Evolutionary conservation across 2,329 filamentous ascomycete genomes (phyloP).

Genomic region (Calonectria ilicicola): DNA sequence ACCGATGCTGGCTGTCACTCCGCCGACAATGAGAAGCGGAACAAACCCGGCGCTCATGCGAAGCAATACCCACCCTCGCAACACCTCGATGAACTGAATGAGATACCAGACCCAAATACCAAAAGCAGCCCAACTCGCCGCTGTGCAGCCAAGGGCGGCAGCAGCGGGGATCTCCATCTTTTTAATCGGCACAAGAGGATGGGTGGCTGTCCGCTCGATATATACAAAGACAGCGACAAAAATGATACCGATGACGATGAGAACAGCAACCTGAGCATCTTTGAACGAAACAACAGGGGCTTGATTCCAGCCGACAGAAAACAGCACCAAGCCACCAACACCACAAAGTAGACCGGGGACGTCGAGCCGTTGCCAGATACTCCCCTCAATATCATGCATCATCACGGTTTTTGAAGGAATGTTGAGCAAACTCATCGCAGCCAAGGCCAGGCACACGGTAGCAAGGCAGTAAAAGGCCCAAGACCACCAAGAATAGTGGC

Average conservation of each 20-base stretch:
- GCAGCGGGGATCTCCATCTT: slow-evolving; percentile 32
- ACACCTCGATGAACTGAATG: slow-evolving; percentile 36
- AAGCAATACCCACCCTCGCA: slow-evolving; percentile 38
- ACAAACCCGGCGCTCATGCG: slow-evolving; percentile 36
- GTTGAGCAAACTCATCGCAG: slow-evolving; percentile 35
- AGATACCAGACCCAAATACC: slow-evolving; percentile 43
- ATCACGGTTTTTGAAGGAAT: slow-evolving; percentile 33
- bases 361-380: slow-evolving; percentile 40
- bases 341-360: slow-evolving; percentile 28
- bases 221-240: slow-evolving; percentile 28
- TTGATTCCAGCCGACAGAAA: slow-evolving; percentile 42
- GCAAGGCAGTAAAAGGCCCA: slow-evolving; percentile 41
- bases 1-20: slow-evolving; percentile 26
- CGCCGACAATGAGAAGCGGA: slow-evolving; percentile 35
- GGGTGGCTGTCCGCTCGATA: slow-evolving; percentile 34
- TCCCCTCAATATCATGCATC: slow-evolving; percentile 40
- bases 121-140: slow-evolving; percentile 37
- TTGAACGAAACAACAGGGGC: slow-evolving; percentile 34
- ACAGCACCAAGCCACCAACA: slow-evolving; percentile 32
- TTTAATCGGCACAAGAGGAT: slow-evolving; percentile 39
- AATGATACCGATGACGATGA: slow-evolving; percentile 33
- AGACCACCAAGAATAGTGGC: slow-evolving; percentile 37
- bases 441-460: slow-evolving; percentile 35
- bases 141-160: slow-evolving; percentile 31
- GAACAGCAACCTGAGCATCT: slow-evolving; percentile 29